Conservation (phyloP, 1,284 basidiomycete genomes). For the Apiotrichum porosum region DNA sequence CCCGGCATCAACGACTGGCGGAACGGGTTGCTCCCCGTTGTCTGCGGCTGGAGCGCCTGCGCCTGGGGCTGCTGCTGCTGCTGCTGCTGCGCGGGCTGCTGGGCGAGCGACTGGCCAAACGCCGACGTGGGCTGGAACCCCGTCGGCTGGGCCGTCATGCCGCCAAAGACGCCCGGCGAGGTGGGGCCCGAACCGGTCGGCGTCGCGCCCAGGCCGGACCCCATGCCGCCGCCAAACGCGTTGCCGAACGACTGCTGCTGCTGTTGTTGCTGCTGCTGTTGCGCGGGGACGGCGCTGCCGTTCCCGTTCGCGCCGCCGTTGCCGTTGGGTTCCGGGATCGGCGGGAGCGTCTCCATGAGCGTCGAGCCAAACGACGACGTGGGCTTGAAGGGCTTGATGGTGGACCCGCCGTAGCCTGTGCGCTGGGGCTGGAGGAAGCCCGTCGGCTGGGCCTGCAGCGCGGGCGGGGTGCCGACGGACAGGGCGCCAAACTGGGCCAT, state of each 20-base stretch:
- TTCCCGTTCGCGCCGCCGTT: constrained; percentile 23
- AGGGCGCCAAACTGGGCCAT: constrained; percentile 27
- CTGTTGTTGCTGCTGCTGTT: not conserved
- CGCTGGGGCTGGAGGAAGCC: constrained; percentile 61
- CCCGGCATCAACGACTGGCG: constrained; percentile 20
- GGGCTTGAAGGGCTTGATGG: constrained; percentile 83
- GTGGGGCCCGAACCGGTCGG: no score
- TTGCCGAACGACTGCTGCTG: not conserved
- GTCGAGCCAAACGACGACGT: constrained; percentile 80
- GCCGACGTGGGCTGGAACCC: constrained; percentile 78
- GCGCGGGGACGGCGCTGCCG: constrained; percentile 5
- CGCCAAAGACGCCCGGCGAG: not conserved
- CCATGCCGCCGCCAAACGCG: not conserved
- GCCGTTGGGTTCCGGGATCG: constrained; percentile 42
- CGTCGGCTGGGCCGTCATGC: constrained; percentile 22
- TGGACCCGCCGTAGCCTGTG: constrained; percentile 68
- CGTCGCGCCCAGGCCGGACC: no score
- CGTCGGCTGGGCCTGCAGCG: constrained; percentile 11
- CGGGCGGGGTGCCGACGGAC: constrained; percentile 7
- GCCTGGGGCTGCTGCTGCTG: not conserved
- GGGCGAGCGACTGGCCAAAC: constrained; percentile 73
- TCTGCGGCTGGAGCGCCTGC: constrained; percentile 12
- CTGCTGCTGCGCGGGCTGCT: constrained; percentile 1
- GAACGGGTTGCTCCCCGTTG: constrained; percentile 36
- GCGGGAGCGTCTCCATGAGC: constrained; percentile 69